These are phyloP conservation scores for Lomentospora prolificans DNA, from an alignment of 2,329 filamentous ascomycete genomes.

Conservation along the genomic window DNA sequence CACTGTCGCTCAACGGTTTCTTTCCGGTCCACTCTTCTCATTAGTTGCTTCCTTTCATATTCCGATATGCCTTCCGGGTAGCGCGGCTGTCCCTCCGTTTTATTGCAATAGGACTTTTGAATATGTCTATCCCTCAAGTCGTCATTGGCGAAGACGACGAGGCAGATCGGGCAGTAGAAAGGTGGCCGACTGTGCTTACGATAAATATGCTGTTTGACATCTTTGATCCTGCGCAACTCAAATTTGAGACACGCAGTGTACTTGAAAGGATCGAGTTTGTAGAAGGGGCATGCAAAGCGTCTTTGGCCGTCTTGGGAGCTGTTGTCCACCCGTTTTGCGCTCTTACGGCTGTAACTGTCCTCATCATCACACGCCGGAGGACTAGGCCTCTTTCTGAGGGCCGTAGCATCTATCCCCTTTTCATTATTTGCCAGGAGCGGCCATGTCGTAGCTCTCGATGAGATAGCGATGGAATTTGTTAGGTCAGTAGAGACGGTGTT, in stretches of 20 bases:
- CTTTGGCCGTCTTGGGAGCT: not conserved
- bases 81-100: not conserved
- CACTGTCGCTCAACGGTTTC: slow-evolving; percentile 10
- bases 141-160: not conserved
- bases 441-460: not conserved
- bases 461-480: not conserved
- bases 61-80: slow-evolving; percentile 8
- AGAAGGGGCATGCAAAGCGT: slow-evolving; percentile 13
- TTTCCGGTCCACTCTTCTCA: slow-evolving; percentile 7
- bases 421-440: not conserved
- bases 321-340: not conserved
- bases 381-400: not conserved
- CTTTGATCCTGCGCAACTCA: slow-evolving; percentile 13
- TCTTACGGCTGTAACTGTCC: too few species aligned
- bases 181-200: slow-evolving; percentile 9
- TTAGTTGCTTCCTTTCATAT: slow-evolving; percentile 9
- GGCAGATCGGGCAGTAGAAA: slow-evolving; percentile 11
- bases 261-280: slow-evolving; percentile 10
- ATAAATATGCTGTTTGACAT: slow-evolving; percentile 15
- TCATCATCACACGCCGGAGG: too few species aligned
- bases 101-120: not conserved
- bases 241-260: slow-evolving; percentile 12
- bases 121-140: slow-evolving; percentile 9
- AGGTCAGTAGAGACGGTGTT: not conserved
- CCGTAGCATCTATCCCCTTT: not conserved